These are phyloP conservation scores for Prunus yedoensis DNA, from an alignment of 331 rosid genomes.

Conservation along the genomic window DNA sequence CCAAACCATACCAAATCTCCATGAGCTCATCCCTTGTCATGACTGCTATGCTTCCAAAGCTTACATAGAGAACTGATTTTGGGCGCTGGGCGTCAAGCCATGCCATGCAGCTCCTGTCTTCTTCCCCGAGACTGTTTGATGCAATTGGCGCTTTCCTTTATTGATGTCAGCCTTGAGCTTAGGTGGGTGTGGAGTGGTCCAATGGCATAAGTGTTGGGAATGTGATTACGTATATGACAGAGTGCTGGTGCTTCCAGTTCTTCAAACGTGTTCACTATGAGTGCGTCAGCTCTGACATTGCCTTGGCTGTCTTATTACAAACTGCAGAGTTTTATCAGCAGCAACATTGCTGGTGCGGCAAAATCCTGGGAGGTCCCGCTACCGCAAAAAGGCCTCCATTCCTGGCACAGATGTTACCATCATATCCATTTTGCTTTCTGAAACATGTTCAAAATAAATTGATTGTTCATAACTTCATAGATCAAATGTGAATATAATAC, in stretches of 20 bases:
- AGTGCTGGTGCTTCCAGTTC: constrained; percentile 49
- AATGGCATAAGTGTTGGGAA: constrained; percentile 35
- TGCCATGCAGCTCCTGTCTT: constrained; percentile 37
- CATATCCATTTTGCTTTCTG: constrained; percentile 44
- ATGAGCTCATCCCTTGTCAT: neutral
- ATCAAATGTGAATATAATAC: no score
- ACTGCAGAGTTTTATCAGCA: neutral
- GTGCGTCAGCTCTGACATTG: constrained; percentile 4
- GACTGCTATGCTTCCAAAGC: constrained; percentile 44
- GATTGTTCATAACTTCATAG: no score
- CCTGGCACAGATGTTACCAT: constrained; percentile 40
- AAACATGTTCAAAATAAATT: no score
- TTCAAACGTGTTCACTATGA: constrained; percentile 52
- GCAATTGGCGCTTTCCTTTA: neutral
- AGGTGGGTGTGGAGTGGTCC: constrained; percentile 57
- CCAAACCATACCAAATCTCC: constrained; percentile 65
- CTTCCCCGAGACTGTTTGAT: constrained; percentile 27
- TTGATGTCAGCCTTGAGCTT: neutral
- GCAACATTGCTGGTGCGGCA: neutral
- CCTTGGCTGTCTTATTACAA: neutral
- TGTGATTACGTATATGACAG: constrained; percentile 25
- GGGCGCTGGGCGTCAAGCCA: constrained; percentile 54
- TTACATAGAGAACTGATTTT: constrained; percentile 44
- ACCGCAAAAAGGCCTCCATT: neutral
- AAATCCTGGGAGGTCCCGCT: neutral